A percentile compares a stretch with the other conserved stretches of the same genome.
Conservation (phyloP, 768 basidiomycete genomes). For the Tulasnella sp. region DNA sequence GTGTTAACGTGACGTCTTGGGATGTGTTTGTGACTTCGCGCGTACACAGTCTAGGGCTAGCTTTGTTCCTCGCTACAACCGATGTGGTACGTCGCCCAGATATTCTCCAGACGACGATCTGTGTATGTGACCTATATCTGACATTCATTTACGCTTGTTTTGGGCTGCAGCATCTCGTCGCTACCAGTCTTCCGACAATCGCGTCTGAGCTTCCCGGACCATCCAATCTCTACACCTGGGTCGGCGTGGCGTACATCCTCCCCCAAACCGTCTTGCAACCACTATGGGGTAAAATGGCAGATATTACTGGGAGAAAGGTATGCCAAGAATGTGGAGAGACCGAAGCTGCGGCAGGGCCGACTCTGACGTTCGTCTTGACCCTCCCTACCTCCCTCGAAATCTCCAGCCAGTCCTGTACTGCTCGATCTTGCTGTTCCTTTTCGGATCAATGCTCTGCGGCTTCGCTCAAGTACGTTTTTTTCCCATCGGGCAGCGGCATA, state of each 20-base stretch:
- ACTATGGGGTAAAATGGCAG: slow-evolving; percentile 77
- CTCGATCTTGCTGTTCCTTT: slow-evolving; percentile 73
- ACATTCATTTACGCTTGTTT: slow-evolving; percentile 49
- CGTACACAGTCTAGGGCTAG: slow-evolving; percentile 65
- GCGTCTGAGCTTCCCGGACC: slow-evolving; percentile 68
- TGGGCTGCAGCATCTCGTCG: slow-evolving; percentile 49
- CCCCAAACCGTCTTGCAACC: slow-evolving; percentile 87
- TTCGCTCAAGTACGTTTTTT: slow-evolving; percentile 59
- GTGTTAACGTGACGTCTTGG: slow-evolving; percentile 3
- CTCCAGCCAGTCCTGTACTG: slow-evolving; percentile 66
- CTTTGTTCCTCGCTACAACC: slow-evolving; percentile 84
- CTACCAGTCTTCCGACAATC: slow-evolving; percentile 82
- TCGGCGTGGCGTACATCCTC: slow-evolving; percentile 81
- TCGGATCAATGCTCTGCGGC: slow-evolving; percentile 82
- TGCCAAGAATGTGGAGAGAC: not conserved
- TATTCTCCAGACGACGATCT: slow-evolving; percentile 19
- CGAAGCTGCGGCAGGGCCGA: no score
- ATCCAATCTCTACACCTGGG: slow-evolving; percentile 80
- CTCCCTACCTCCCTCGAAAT: not conserved
- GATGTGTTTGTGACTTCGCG: slow-evolving; percentile 26
- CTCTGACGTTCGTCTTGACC: slow-evolving; percentile 11
- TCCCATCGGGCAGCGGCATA: not conserved
- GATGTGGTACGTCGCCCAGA: slow-evolving; percentile 62
- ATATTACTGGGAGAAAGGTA: slow-evolving; percentile 80
- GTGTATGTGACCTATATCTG: slow-evolving; percentile 38